phyloP scores from a whole-genome alignment of 495 filamentous ascomycete genomes.

The Apiosordaria backusii region DNA sequence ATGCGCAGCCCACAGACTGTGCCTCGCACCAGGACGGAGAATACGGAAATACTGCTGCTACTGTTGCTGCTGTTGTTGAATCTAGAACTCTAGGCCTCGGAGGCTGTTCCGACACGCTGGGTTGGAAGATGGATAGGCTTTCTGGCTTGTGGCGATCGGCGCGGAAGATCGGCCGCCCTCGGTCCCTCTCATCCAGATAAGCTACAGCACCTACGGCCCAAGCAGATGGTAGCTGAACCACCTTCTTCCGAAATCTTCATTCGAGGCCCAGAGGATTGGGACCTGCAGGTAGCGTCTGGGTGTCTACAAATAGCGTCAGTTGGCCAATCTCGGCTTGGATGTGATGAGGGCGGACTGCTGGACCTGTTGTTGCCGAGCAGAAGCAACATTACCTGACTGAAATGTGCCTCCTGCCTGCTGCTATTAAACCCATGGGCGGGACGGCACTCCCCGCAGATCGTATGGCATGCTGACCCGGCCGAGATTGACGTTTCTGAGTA shows the following conservation, averaged over 20 bases:
- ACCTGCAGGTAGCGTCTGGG: not conserved
- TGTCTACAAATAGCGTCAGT: not conserved
- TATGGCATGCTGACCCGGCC: not conserved
- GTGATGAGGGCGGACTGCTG: not conserved
- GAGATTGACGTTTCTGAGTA: not conserved
- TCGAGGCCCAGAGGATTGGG: not conserved
- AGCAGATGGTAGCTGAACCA: not conserved
- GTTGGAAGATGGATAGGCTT: conserved; percentile 6
- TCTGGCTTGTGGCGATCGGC: conserved; percentile 16
- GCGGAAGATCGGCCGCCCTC: conserved; percentile 11
- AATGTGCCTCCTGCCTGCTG: not conserved
- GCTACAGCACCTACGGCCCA: not conserved
- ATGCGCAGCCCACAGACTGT: not conserved
- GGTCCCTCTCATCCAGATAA: not conserved
- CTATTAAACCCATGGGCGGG: no score
- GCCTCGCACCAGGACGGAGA: not conserved
- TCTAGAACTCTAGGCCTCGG: not conserved
- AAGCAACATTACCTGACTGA: not conserved
- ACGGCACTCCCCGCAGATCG: not conserved
- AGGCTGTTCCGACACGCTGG: conserved; percentile 19
- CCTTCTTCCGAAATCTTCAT: not conserved
- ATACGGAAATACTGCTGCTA: not conserved
- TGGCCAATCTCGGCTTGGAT: not conserved
- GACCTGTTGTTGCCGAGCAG: not conserved
- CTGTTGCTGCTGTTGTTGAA: no score